phyloP scores from a whole-genome alignment of 2,329 filamentous ascomycete species.

The Coniosporium tulheliwenetii region DNA sequence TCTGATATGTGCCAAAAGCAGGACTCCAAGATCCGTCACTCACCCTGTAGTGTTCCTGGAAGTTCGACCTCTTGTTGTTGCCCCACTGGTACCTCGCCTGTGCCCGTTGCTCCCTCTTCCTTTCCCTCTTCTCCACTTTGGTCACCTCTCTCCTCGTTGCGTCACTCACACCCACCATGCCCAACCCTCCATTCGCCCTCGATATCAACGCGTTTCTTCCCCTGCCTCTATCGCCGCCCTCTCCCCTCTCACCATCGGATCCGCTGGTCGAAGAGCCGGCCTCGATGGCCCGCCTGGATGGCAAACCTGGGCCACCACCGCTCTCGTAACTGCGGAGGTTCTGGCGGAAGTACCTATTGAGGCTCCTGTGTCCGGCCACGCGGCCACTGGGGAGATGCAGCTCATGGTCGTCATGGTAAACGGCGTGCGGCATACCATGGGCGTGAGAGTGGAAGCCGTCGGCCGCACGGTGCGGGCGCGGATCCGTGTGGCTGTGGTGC shows the following conservation, averaged over 20 bases:
- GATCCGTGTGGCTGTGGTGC: slow-evolving; percentile 59
- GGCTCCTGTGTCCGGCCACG: slow-evolving; percentile 75
- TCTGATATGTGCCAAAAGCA: background rate
- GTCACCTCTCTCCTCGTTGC: slow-evolving; percentile 55
- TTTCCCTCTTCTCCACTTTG: slow-evolving; percentile 52
- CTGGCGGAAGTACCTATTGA: slow-evolving; percentile 81
- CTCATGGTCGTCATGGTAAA: slow-evolving; percentile 86
- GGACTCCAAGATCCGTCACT: slow-evolving; percentile 11
- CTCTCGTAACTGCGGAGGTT: slow-evolving; percentile 74
- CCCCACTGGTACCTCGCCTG: slow-evolving; percentile 45
- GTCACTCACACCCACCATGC: slow-evolving; percentile 65
- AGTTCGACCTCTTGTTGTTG: slow-evolving; percentile 59
- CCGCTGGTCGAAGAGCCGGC: slow-evolving; percentile 31
- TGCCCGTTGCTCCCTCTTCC: slow-evolving; percentile 42
- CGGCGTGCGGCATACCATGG: slow-evolving; percentile 54
- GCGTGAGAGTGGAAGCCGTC: slow-evolving; percentile 74
- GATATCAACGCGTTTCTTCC: slow-evolving; percentile 29
- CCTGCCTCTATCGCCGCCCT: slow-evolving; percentile 9
- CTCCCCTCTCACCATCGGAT: slow-evolving; percentile 21
- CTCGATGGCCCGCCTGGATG: slow-evolving; percentile 54
- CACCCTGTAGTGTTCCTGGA: slow-evolving; percentile 60
- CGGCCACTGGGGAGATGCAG: slow-evolving; percentile 83
- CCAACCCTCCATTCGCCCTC: slow-evolving; percentile 56
- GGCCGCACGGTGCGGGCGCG: slow-evolving; percentile 55
- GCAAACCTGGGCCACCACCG: slow-evolving; percentile 16